Evolutionary conservation across 495 filamentous ascomycete species (phyloP).

Genomic region (Corynascus novoguineensis): DNA sequence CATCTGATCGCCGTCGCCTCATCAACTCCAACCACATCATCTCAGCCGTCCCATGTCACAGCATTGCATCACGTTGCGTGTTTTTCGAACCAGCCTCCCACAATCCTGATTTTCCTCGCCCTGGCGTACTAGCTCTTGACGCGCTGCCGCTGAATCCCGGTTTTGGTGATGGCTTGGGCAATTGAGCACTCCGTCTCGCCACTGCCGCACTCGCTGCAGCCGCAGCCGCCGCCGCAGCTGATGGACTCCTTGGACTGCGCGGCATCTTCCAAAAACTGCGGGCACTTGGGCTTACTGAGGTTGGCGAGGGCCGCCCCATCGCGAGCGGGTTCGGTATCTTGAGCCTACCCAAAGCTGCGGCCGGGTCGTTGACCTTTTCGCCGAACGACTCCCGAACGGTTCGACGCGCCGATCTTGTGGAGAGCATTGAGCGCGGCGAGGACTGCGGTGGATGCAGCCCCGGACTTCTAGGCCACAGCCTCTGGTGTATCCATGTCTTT

Average conservation of each 20-base stretch:
- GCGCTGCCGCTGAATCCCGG: neutral
- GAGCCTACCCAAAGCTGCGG: constrained; percentile 14
- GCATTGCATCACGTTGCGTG: constrained; percentile 3
- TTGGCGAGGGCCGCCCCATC: constrained; percentile 7
- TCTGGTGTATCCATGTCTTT: constrained; percentile 7
- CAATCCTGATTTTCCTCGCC: neutral
- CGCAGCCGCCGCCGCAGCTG: neutral
- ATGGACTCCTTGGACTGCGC: constrained; percentile 14
- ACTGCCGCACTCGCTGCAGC: neutral
- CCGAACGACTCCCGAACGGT: constrained; percentile 27
- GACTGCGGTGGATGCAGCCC: constrained; percentile 5
- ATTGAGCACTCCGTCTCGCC: constrained; percentile 4
- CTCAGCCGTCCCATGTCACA: neutral
- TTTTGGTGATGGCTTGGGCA: constrained; percentile 5
- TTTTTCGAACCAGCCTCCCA: neutral
- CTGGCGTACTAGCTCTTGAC: neutral
- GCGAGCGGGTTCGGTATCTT: constrained; percentile 9
- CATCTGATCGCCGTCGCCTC: neutral
- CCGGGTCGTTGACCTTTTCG: constrained; percentile 28
- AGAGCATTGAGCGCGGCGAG: constrained; percentile 12
- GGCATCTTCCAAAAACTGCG: constrained; percentile 17
- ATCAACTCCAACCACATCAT: neutral
- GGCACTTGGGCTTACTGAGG: constrained; percentile 11
- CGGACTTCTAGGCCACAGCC: constrained; percentile 12
- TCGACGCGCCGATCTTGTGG: constrained; percentile 6